Base-by-base conservation (phyloP, 441 rosid species). In the Gossypium aridum region DNA sequence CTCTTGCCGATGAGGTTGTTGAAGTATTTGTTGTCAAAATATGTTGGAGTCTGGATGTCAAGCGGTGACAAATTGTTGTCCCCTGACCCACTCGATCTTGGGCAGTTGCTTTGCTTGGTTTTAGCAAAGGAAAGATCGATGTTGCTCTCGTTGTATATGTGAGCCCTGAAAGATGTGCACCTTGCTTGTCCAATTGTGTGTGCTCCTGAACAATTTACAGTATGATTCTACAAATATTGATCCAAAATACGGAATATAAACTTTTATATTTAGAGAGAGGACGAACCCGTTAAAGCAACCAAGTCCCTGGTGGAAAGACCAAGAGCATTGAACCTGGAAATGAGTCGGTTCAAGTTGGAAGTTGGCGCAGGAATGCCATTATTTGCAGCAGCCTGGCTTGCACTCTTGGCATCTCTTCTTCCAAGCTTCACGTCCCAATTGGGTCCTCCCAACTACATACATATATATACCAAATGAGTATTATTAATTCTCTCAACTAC, bases 51-150 rank as follows among this genome's bases (percentile, higher is more conserved):
- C 39, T 82, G 86, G 23, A 82, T 61, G 76, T 94, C 97, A 3
- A 94, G 96, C 12, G 94, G 96, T 61, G 94, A 89, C 75, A 90
- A 79, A 71, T 92, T 93, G 79, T 86, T 86, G 85, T 93, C 97
- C 0, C 96, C 93, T 5, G 85, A 71, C 0, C 96, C 92, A 13
- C 43, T 1, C 59, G 82, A 19, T 0, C 81, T 76, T 1, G 98
- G 96, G 76, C 97, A 92, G 74, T 83, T 86, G 45, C 37, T 17
- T 14, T 78, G 87, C 53, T 90, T 80, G 72, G 87, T 76, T 26
- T 70, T 74, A n/a, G 94, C 94, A 49, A 91, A 88, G 19, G 90
- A 81, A 0, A 91, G 28, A 89, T 85, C 34, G 2, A 59, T 59
- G 34, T 59, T 59, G 64, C 16, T 59, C 31, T 59, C 64, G n/a